Conservation (phyloP, 1,139 yeast genomes). For the Blastobotrys persicus region DNA sequence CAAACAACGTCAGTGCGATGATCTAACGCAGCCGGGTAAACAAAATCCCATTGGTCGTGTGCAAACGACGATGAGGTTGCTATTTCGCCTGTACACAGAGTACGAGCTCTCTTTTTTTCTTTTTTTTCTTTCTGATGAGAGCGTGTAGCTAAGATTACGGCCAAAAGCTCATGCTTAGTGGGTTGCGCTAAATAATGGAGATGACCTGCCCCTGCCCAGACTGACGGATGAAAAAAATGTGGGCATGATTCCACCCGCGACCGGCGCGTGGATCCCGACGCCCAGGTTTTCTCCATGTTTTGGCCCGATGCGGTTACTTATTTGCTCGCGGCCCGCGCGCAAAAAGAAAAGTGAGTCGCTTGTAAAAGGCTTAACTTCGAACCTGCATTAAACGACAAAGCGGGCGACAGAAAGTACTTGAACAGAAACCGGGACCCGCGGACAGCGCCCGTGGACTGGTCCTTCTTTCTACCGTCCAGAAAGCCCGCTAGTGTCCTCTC, state of each 20-base stretch:
- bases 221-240: background rate
- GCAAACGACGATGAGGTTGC: background rate
- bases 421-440: too few species aligned
- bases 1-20: background rate
- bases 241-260: background rate
- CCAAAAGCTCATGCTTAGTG: background rate
- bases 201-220: too few species aligned
- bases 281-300: background rate
- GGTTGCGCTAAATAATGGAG: too few species aligned
- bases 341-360: background rate
- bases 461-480: too few species aligned
- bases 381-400: too few species aligned
- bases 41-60: background rate
- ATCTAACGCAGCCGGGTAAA: background rate
- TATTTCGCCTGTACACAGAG: too few species aligned
- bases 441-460: too few species aligned
- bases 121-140: background rate
- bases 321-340: background rate
- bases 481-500: too few species aligned
- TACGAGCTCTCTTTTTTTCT: too few species aligned
- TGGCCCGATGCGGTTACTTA: background rate
- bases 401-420: too few species aligned
- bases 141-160: background rate
- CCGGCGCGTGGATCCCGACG: background rate
- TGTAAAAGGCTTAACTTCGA: background rate